Evolutionary conservation across 208 protist species (phyloP), one percentile per base, ranked within the genome.

Genomic region (Porcisia hertigi): DNA sequence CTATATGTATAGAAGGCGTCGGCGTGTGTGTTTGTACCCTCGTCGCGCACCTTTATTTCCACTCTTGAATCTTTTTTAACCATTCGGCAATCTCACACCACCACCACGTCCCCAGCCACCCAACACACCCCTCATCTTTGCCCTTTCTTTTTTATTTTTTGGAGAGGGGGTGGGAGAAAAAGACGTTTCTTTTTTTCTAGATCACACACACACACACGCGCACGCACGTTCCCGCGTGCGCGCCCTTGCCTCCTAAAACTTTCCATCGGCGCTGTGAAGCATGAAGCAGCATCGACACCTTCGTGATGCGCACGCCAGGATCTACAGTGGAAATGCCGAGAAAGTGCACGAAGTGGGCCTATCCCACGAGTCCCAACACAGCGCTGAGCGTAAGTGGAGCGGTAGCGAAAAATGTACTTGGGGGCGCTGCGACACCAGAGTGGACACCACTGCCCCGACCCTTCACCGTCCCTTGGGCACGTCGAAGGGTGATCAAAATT

Each of bases 211-310:
- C 52, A 54, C 52, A 54, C 52, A 54, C 52, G 14, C 52, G 20
- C 52, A 23, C 30, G 0, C 30, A 30, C 30, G 30, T 30, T 30
- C 30, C 30, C 0, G 30, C 30, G 30, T 30, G 30, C 30, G 30
- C 30, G 30, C 30, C 30, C 30, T 30, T 30, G 30, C 30, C 30
- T 30, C 30, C 30, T 30, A 30, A 30, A 30, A 30, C 30, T 55
- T n/a, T 14, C 41, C 36, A n/a, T 52, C 20, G 63, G 39, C 41
- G 4, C 66, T 36, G 47, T n/a, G 66, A 11, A 71, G 14, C 47
- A 71, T 71, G 66, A 18, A 25, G 11, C 47, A 49, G 11, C n/a
- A 71, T 57, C 66, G 14, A 12, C 66, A 53, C 43, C 66, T 71
- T 20, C 47, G 18, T 41, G 66, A 71, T 20, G 66, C 39, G 47